Conservation (phyloP, 331 rosid genomes). For the Spiraea crenata region DNA sequence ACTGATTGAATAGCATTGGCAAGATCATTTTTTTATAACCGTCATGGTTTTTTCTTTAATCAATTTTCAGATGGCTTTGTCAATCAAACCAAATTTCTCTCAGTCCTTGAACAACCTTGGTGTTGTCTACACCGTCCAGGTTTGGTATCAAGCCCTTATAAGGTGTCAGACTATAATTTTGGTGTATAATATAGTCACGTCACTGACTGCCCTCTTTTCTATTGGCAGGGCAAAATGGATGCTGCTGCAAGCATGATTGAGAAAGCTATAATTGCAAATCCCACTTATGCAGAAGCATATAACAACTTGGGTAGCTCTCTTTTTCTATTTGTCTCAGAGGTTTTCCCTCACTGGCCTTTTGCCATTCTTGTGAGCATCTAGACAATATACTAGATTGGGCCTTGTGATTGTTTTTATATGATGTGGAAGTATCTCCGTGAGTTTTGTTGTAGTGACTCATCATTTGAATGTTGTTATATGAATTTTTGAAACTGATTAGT, state of each 20-base stretch:
- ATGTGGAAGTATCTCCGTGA: not conserved
- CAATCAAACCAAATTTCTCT: conserved; percentile 89
- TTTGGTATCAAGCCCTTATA: conserved; percentile 25
- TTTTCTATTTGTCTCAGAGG: conserved; percentile 9
- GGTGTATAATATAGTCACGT: not conserved
- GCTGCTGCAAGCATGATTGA: conserved; percentile 98
- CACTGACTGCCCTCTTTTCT: conserved; percentile 22
- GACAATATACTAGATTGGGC: conserved; percentile 6
- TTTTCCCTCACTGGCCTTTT: conserved; percentile 13
- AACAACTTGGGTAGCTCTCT: conserved; percentile 74
- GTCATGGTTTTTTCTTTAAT: not conserved
- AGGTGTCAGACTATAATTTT: conserved; percentile 24
- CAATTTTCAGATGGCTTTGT: conserved; percentile 70
- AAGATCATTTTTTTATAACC: conserved; percentile 11
- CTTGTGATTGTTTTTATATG: conserved; percentile 7
- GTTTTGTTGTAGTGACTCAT: conserved; percentile 6
- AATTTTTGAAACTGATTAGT: not conserved
- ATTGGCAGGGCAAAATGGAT: conserved; percentile 94
- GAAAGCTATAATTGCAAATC: conserved; percentile 94
- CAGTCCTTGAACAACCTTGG: conserved; percentile 99
- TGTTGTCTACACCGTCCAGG: conserved; percentile 98
- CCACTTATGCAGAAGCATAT: conserved; percentile 96
- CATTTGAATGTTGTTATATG: not conserved
- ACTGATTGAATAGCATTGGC: conserved; percentile 6
- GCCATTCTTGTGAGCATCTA: not conserved